Evolutionary conservation across 768 basidiomycete species (phyloP).

Genomic region (Hirschioporus abietinus): DNA sequence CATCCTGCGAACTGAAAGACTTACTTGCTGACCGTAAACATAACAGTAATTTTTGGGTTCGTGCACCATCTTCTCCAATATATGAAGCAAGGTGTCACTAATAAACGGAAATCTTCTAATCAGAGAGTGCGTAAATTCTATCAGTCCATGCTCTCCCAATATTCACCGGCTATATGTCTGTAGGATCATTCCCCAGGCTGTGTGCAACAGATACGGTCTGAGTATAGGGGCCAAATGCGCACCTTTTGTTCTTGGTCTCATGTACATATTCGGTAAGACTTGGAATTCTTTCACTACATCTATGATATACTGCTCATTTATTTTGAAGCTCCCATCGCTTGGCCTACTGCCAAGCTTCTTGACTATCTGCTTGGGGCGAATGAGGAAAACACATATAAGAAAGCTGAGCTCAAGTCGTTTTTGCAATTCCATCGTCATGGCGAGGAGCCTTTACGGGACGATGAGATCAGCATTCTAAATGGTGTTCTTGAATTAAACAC

Average conservation of each 20-base stretch:
- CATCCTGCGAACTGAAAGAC: constrained; percentile 7
- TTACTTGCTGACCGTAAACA: background rate
- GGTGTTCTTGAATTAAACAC: constrained; percentile 74
- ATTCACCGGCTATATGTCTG: constrained; percentile 1
- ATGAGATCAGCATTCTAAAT: constrained; percentile 77
- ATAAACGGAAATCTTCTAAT: constrained; percentile 20
- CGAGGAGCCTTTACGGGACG: constrained; percentile 72
- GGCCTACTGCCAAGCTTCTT: constrained; percentile 63
- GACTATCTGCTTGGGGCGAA: constrained; percentile 75
- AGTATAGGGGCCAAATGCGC: constrained; percentile 74
- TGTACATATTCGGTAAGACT: constrained; percentile 54
- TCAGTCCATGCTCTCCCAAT: background rate
- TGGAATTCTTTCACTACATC: constrained; percentile 8
- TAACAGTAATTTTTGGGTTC: constrained; percentile 76
- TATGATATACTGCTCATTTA: background rate
- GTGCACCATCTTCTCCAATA: constrained; percentile 17
- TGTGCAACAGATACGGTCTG: constrained; percentile 73
- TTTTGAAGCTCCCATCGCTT: constrained; percentile 66
- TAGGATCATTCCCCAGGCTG: constrained; percentile 68
- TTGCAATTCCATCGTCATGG: constrained; percentile 71
- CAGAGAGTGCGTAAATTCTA: constrained; percentile 31
- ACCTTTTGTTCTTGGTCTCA: constrained; percentile 65
- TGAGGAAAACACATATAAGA: constrained; percentile 73
- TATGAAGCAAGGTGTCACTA: background rate
- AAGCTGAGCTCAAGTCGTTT: constrained; percentile 75